A percentile compares a stretch with the other conserved stretches of the same genome.
Conservation (phyloP, 345 rosid species). For the Lenwebbia sp. region DNA sequence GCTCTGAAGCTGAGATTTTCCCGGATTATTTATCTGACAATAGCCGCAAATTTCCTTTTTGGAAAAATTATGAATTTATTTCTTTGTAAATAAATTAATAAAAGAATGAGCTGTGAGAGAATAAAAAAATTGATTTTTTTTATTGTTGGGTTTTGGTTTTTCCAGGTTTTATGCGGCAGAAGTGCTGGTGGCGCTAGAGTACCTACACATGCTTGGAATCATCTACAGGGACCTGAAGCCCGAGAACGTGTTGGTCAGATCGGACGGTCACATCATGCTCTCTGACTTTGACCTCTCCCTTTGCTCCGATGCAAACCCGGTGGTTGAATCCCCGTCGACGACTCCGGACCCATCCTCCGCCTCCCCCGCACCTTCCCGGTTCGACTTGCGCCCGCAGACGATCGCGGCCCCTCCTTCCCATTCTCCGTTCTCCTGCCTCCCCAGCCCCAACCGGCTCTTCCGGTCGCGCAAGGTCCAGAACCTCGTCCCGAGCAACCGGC, state of each 20-base stretch:
- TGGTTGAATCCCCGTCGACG: conserved; percentile 55
- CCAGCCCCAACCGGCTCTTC: conserved; percentile 22
- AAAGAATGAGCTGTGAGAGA: not conserved
- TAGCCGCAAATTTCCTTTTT: conserved; percentile 29
- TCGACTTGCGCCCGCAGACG: conserved; percentile 11
- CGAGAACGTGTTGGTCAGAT: conserved; percentile 78
- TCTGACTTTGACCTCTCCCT: conserved; percentile 89
- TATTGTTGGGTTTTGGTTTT: not conserved
- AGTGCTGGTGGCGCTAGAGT: conserved; percentile 85
- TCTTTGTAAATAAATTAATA: not conserved
- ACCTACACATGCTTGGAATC: conserved; percentile 90
- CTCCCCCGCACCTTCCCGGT: conserved; percentile 4
- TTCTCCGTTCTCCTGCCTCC: conserved; percentile 29
- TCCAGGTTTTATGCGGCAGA: conserved; percentile 89
- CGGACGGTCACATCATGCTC: conserved; percentile 99
- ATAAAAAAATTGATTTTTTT: not conserved
- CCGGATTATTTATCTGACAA: conserved; percentile 3
- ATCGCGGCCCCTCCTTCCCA: not conserved
- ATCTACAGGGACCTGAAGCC: conserved; percentile 96
- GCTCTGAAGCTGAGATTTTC: conserved; percentile 4
- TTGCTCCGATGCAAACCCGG: conserved; percentile 70
- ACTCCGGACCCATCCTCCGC: conserved; percentile 20
- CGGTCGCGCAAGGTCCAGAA: conserved; percentile 61
- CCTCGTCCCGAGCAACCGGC: conserved; percentile 19
- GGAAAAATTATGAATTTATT: not conserved